Conservation (phyloP, 768 basidiomycete genomes). For the Serendipita sp. region DNA sequence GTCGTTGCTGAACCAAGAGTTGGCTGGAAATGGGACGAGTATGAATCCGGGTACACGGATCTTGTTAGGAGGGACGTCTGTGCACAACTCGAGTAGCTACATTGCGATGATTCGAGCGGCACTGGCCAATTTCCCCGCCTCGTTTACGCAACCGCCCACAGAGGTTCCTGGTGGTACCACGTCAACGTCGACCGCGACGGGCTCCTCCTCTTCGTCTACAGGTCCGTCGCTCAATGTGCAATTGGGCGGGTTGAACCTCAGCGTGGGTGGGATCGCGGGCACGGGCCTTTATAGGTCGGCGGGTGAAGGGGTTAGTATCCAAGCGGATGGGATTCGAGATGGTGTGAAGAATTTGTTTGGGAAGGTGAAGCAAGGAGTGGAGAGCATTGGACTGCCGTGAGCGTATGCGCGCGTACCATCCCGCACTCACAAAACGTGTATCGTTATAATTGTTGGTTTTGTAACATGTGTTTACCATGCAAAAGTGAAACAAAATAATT, state of each 20-base stretch:
- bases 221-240: conserved; percentile 72
- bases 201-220: conserved; percentile 35
- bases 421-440: not conserved
- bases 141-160: conserved; percentile 60
- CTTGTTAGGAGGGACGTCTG: conserved; percentile 82
- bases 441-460: not conserved
- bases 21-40: conserved; percentile 13
- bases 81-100: conserved; percentile 85
- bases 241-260: conserved; percentile 83
- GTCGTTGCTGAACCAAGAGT: conserved; percentile 73
- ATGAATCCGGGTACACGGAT: conserved; percentile 52
- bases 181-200: too few relatives aligned
- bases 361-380: conserved; percentile 71
- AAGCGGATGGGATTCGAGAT: conserved; percentile 78
- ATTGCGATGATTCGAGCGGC: conserved; percentile 77
- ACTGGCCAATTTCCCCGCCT: conserved; percentile 41
- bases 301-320: conserved; percentile 49
- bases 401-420: too few relatives aligned
- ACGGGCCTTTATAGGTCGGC: conserved; percentile 75
- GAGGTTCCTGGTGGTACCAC: conserved; percentile 56
- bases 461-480: not conserved
- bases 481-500: too few relatives aligned
- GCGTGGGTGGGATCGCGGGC: conserved; percentile 73
- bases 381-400: conserved; percentile 16
- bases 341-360: conserved; percentile 78